Conservation (phyloP, 2,329 filamentous ascomycete species). For the Cordyceps pruinosa region DNA sequence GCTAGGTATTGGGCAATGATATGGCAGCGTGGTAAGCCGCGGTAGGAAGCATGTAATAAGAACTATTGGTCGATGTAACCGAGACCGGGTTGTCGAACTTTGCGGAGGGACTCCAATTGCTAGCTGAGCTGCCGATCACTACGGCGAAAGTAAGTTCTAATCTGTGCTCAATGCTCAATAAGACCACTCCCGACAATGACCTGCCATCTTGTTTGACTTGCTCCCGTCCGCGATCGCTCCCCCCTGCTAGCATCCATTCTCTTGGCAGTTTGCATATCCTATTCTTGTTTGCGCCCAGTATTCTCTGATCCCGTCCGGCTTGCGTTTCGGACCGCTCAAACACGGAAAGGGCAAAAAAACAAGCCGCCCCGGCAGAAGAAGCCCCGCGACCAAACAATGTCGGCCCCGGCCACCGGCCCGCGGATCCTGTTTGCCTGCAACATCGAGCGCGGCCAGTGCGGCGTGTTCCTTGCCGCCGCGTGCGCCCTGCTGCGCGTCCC, state of each 20-base stretch:
- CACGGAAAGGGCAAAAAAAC: background rate
- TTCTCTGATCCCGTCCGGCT: too few species aligned
- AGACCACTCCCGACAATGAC: background rate
- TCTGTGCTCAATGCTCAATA: background rate
- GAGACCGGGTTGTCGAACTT: background rate
- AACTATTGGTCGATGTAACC: background rate
- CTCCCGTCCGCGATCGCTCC: background rate
- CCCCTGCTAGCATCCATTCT: background rate
- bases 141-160: background rate
- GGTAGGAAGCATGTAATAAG: too few species aligned
- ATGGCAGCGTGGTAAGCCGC: too few species aligned
- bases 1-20: too few species aligned
- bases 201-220: background rate
- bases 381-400: background rate
- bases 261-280: background rate
- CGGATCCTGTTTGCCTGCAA: constrained; percentile 37
- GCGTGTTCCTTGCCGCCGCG: constrained; percentile 37
- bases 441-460: constrained; percentile 39
- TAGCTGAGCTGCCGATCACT: background rate
- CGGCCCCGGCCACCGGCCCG: background rate
- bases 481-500: constrained; percentile 30
- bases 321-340: too few species aligned
- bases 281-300: background rate
- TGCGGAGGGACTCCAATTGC: background rate
- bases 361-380: background rate